Percentiles rank a stretch among this genome's conserved stretches.
Conservation (phyloP, 306 rosid genomes). For the Trifolium fragiferum region DNA sequence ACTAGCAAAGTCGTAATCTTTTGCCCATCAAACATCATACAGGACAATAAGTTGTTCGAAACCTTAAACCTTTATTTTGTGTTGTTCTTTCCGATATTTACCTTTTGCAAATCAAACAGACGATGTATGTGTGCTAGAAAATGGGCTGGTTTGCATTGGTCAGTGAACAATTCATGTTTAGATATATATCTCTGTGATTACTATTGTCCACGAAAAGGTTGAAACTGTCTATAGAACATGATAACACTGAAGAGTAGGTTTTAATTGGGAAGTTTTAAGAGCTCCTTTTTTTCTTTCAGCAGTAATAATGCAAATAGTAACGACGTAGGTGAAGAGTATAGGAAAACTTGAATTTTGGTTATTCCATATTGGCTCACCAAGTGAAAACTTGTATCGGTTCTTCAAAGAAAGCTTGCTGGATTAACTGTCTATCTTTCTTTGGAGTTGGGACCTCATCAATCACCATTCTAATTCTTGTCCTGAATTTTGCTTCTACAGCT, state of each 20-base stretch:
- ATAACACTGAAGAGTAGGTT: constrained; percentile 3
- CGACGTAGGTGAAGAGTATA: not conserved
- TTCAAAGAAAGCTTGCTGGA: not conserved
- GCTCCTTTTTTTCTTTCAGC: constrained; percentile 23
- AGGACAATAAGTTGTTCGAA: too few relatives aligned
- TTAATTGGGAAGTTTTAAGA: constrained; percentile 10
- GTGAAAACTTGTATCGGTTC: constrained; percentile 1
- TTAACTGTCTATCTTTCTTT: constrained; percentile 29
- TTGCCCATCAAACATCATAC: too few relatives aligned
- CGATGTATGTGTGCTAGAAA: constrained; percentile 1
- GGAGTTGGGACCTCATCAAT: not conserved
- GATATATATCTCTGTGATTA: not conserved
- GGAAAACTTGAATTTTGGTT: constrained; percentile 7
- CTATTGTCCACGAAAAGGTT: not conserved
- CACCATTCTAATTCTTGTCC: constrained; percentile 9
- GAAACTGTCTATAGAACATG: not conserved
- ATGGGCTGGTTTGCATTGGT: not conserved
- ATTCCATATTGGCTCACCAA: constrained; percentile 6
- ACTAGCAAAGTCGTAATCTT: too few relatives aligned
- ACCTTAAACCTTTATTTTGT: too few relatives aligned
- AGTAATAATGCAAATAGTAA: constrained; percentile 15
- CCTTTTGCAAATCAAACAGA: too few relatives aligned
- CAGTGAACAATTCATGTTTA: constrained; percentile 3
- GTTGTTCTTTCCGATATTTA: too few relatives aligned
- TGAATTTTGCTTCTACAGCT: not conserved